Conservation (phyloP, 257 asterid species). For the Forsythia suspensa region DNA sequence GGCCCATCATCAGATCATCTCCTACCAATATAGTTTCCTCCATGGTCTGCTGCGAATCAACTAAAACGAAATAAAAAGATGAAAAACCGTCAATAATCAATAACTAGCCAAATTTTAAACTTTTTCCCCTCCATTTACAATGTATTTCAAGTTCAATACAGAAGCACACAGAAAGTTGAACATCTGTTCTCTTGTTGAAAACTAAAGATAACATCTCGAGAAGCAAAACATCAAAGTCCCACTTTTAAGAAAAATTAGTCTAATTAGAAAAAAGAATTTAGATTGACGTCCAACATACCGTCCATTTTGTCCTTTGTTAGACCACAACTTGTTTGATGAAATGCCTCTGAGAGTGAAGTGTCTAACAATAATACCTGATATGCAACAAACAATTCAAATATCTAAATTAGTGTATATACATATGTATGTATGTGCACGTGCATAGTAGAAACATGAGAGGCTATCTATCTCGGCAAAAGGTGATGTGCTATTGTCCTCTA, state of each 20-base stretch:
- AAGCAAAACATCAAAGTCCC: slow-evolving; percentile 1
- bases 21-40: slow-evolving; percentile 97
- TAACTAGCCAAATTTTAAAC: not conserved
- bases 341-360: slow-evolving; percentile 25
- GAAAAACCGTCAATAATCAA: slow-evolving; percentile 5
- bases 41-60: slow-evolving; percentile 84
- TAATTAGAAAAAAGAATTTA: not conserved
- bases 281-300: slow-evolving; percentile 33
- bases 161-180: too few species aligned
- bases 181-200: too few species aligned
- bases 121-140: too few species aligned
- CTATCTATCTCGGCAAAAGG: too few species aligned
- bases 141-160: too few species aligned
- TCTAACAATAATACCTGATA: not conserved
- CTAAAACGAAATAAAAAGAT: slow-evolving; percentile 29
- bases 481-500: too few species aligned
- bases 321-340: slow-evolving; percentile 43
- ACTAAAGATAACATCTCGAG: too few species aligned
- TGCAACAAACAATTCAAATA: not conserved
- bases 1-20: slow-evolving; percentile 97
- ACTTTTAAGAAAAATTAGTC: not conserved
- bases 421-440: too few species aligned
- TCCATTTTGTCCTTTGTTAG: slow-evolving; percentile 40
- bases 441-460: too few species aligned
- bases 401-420: not conserved